A percentile compares a stretch with the other conserved stretches of the same genome.
phyloP scores from a whole-genome alignment of 225 moss, liverwort and hornwort genomes.

The Climacium dendroides region DNA sequence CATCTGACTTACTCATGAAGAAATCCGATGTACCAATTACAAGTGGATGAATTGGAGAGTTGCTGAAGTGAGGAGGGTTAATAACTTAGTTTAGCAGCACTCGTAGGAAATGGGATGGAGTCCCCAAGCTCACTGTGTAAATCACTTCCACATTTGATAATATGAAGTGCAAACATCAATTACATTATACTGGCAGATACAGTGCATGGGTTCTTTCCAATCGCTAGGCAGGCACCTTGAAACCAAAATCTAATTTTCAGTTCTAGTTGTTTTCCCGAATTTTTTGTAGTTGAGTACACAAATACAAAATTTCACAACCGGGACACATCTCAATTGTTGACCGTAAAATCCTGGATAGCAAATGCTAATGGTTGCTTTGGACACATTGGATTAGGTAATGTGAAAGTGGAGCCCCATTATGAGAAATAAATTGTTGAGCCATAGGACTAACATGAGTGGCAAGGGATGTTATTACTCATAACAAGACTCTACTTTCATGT shows the following conservation, averaged over 20 bases:
- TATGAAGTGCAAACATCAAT: background rate
- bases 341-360: background rate
- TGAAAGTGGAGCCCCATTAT: background rate
- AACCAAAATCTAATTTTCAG: too few species aligned
- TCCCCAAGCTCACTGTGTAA: too few species aligned
- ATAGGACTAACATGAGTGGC: accelerated
- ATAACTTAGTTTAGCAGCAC: too few species aligned
- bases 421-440: background rate
- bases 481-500: background rate
- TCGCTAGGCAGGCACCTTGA: too few species aligned
- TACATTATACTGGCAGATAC: background rate
- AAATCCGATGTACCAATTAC: too few species aligned
- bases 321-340: too few species aligned
- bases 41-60: too few species aligned
- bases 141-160: too few species aligned
- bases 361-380: background rate
- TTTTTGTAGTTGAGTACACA: background rate
- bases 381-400: too few species aligned
- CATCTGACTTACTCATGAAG: background rate
- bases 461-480: background rate
- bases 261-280: background rate
- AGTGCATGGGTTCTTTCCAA: background rate
- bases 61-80: too few species aligned
- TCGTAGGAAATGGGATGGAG: too few species aligned
- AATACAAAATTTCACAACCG: background rate